Evolutionary conservation across 768 basidiomycete species (phyloP).

Genomic region (Leccinum longicurvipes): DNA sequence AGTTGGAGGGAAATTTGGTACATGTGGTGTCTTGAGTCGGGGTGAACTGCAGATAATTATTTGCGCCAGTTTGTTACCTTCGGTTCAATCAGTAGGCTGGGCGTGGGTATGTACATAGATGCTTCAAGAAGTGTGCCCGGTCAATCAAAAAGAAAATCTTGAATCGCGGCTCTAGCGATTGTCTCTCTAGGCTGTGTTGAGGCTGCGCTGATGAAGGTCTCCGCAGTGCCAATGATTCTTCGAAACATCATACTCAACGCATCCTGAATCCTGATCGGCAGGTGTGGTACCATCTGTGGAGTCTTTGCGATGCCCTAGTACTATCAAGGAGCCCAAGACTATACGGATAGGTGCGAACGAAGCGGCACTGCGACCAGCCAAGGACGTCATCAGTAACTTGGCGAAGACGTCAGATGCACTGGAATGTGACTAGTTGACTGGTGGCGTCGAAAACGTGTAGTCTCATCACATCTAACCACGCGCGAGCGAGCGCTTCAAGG

Average conservation of each 20-base stretch:
- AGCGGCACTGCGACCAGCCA: background rate
- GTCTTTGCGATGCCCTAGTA: background rate
- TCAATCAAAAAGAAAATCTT: background rate
- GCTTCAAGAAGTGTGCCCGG: background rate
- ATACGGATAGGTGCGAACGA: background rate
- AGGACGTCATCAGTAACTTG: background rate
- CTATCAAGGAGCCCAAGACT: background rate
- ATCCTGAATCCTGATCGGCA: background rate
- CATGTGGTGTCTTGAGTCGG: background rate
- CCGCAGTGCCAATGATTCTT: background rate
- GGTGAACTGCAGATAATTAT: background rate
- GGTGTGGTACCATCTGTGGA: background rate
- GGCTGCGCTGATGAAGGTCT: slow-evolving; percentile 8
- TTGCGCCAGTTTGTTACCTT: background rate
- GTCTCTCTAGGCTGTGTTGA: background rate
- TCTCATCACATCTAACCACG: background rate
- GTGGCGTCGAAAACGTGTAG: background rate
- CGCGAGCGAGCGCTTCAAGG: background rate
- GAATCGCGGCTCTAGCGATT: background rate
- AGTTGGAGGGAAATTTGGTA: background rate
- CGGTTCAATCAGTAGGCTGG: background rate
- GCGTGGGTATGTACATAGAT: background rate
- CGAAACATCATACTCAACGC: background rate
- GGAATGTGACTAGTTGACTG: background rate
- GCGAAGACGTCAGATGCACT: background rate